These are phyloP conservation scores for Cucumis melo DNA, from an alignment of 306 rosid genomes.

Conservation along the genomic window DNA sequence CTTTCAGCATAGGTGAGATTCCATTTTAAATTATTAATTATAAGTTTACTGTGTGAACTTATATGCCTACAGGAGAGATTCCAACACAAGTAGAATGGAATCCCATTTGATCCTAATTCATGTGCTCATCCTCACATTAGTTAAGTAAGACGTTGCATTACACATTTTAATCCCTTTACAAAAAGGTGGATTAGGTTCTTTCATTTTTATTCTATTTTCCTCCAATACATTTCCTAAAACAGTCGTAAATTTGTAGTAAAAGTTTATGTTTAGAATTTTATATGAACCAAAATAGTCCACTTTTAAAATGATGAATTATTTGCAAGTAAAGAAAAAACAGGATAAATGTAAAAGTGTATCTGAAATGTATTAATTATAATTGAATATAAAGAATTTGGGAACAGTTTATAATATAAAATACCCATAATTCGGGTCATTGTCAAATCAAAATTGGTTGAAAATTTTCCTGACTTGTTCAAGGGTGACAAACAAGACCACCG, in stretches of 20 bases:
- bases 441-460: conserved; percentile 31
- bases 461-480: conserved; percentile 75
- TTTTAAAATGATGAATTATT: no score
- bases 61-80: not conserved
- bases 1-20: not conserved
- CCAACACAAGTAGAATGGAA: not conserved
- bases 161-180: no score
- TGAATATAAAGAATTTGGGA: not conserved
- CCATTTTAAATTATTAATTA: not conserved
- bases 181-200: no score
- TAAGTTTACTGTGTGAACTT: not conserved
- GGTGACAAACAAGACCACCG: conserved; percentile 72
- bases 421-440: not conserved
- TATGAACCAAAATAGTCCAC: no score
- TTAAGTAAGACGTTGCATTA: no score
- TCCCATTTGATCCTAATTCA: not conserved
- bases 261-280: no score
- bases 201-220: no score
- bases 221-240: no score
- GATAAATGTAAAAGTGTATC: not conserved
- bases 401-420: not conserved
- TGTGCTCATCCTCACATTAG: no score
- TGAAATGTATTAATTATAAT: not conserved
- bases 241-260: no score
- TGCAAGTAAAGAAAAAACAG: no score